Conservation (phyloP, 108 stramenopile species). For the Nitzschia inconspicua region DNA sequence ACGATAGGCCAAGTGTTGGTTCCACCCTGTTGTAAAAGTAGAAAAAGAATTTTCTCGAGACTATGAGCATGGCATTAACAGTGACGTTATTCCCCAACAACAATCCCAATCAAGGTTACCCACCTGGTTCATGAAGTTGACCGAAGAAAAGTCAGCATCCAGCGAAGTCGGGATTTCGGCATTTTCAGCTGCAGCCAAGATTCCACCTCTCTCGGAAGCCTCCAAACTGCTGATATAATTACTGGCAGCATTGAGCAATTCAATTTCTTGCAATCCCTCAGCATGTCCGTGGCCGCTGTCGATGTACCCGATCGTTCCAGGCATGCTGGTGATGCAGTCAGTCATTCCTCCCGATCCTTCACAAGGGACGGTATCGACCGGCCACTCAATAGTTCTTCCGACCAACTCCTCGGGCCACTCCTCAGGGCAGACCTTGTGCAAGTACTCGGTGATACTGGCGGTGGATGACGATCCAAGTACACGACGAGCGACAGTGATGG, state of each 20-base stretch:
- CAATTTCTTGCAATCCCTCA: constrained; percentile 64
- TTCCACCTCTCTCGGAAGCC: constrained; percentile 52
- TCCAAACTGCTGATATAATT: constrained; percentile 48
- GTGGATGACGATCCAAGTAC: constrained; percentile 69
- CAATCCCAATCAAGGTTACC: too few species aligned
- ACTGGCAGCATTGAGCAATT: constrained; percentile 61
- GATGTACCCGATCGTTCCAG: constrained; percentile 81
- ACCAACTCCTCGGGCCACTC: constrained; percentile 65
- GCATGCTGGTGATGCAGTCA: constrained; percentile 47
- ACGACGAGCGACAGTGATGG: constrained; percentile 73
- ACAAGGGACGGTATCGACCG: constrained; percentile 44
- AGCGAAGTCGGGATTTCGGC: constrained; percentile 39
- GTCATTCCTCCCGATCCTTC: constrained; percentile 75
- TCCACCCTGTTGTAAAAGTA: too few species aligned
- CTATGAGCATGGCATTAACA: too few species aligned
- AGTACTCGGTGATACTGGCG: constrained; percentile 54
- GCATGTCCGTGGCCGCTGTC: constrained; percentile 77
- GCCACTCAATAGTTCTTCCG: constrained; percentile 48
- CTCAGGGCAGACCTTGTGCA: constrained; percentile 42
- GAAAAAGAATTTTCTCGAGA: not conserved
- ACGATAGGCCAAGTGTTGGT: constrained; percentile 79
- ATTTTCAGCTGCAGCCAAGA: constrained; percentile 44
- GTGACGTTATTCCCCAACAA: too few species aligned
- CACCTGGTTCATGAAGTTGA: constrained; percentile 47
- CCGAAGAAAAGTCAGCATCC: constrained; percentile 52